phyloP scores from a whole-genome alignment of 257 asterid species.

The Solanum microdontum region DNA sequence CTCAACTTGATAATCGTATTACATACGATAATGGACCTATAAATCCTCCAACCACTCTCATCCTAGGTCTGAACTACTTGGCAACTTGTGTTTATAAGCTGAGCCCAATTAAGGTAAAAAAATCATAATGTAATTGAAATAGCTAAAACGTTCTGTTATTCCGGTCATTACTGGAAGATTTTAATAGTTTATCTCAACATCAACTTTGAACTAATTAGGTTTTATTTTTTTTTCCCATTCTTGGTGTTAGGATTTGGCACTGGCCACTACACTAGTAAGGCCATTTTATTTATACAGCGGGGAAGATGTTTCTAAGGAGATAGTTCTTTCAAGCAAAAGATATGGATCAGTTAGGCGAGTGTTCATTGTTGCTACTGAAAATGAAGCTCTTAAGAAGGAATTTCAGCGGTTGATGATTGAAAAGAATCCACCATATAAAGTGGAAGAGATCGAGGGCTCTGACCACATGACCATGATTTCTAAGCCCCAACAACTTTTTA shows the following conservation, averaged over 20 bases:
- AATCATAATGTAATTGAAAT: background rate
- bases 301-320: constrained; percentile 3
- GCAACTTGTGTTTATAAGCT: constrained; percentile 6
- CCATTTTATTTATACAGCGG: background rate
- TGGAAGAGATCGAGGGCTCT: constrained; percentile 10
- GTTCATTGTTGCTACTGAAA: constrained; percentile 4
- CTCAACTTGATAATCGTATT: background rate
- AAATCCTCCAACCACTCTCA: constrained; percentile 8
- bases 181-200: background rate
- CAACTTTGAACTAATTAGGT: background rate
- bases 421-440: constrained; percentile 25
- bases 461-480: constrained; percentile 30
- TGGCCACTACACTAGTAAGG: constrained; percentile 14
- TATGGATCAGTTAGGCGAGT: constrained; percentile 20
- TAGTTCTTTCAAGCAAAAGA: background rate
- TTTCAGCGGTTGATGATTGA: constrained; percentile 19
- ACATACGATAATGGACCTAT: background rate
- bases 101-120: constrained; percentile 17
- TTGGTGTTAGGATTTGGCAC: constrained; percentile 14
- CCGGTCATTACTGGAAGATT: too few relatives aligned
- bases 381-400: background rate
- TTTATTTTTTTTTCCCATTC: background rate
- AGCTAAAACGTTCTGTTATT: background rate
- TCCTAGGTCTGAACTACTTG: constrained; percentile 7
- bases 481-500: constrained; percentile 13